A percentile compares a stretch with the other conserved stretches of the same genome.
Evolutionary conservation across 257 asterid genomes (phyloP).

Genomic region (Plantago ovata): DNA sequence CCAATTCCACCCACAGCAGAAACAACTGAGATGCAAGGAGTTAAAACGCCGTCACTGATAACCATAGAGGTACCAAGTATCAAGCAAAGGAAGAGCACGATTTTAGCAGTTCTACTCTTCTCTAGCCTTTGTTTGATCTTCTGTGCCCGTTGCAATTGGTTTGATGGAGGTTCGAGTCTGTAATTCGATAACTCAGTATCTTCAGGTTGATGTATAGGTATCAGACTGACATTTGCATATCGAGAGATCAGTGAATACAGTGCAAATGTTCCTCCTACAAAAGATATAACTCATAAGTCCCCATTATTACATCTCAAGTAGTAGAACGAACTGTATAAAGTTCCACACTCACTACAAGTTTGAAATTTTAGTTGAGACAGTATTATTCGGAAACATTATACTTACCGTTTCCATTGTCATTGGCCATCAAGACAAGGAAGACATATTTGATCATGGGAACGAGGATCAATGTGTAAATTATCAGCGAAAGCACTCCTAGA

Average conservation of each 20-base stretch:
- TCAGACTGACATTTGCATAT: constrained; percentile 60
- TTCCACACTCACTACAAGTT: no score
- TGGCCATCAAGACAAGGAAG: constrained; percentile 63
- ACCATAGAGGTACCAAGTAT: constrained; percentile 84
- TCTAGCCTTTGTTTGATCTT: constrained; percentile 45
- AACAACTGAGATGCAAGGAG: constrained; percentile 79
- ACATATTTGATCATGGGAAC: constrained; percentile 71
- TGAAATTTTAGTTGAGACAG: no score
- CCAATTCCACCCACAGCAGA: constrained; percentile 68
- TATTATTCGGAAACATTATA: neutral
- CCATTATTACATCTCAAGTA: no score
- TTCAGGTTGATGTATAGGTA: constrained; percentile 66
- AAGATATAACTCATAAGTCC: neutral
- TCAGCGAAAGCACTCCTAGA: constrained; percentile 62
- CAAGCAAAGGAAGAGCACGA: constrained; percentile 45
- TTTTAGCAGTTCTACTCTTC: constrained; percentile 42
- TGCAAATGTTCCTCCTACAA: constrained; percentile 76
- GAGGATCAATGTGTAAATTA: constrained; percentile 56
- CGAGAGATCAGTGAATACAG: constrained; percentile 67
- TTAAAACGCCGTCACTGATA: constrained; percentile 77
- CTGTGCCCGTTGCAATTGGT: constrained; percentile 40
- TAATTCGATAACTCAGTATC: constrained; percentile 57
- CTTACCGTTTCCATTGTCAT: constrained; percentile 73
- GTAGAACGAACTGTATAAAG: no score
- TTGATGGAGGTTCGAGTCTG: constrained; percentile 42